Base-by-base conservation (phyloP, 345 rosid genomes). In the Pelargonium nanum region DNA sequence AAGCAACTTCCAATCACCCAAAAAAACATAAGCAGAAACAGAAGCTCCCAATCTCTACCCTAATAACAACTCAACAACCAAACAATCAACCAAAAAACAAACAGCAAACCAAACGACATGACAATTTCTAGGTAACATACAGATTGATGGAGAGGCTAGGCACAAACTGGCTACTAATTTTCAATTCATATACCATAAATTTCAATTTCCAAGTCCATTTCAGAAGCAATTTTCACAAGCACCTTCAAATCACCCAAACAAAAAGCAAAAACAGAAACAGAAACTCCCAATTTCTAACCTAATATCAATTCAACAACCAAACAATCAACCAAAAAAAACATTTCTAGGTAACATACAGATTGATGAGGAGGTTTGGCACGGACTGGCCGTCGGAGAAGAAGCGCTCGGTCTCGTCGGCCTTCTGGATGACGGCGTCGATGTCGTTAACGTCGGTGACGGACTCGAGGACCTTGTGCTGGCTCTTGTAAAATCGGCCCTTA, bases 371-470 rank as follows among this genome's bases (percentile, higher is more conserved):
- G 25, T 64, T 78, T 26, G 94, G 81, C 45, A 69, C 61, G 9
- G 80, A 71, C 34, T 65, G 82, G 6, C 59, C 70, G 58, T 58
- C 65, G 44, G 85, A 67, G 76, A 71, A 62, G 60, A 79, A 65
- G 17, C 73, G 77, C 26, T 83, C 82, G 32, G 81, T 77, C 75
- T 89, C 99, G 44, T 85, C 94, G 25, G 81, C 81, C 64, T 87
- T 81, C 58, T 83, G 80, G 76, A 93, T 74, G 65, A 89, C 77
- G 59, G 97, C 94, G 61, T 93, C 96, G 74, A 93, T 81, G 66
- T 84, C 89, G 75, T 69, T 78, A 32, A 87, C 72, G 26, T 93
- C 97, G 19, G 96, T 93, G 19, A 85, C 68, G 22, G 99, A 93
- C 74, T 89, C 83, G 16, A 93, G 79, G 59, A 84, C 81, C 65